A percentile compares a stretch with the other conserved stretches of the same genome.
Conservation (phyloP, 2,329 filamentous ascomycete genomes). For the Sporothrix pallida region DNA sequence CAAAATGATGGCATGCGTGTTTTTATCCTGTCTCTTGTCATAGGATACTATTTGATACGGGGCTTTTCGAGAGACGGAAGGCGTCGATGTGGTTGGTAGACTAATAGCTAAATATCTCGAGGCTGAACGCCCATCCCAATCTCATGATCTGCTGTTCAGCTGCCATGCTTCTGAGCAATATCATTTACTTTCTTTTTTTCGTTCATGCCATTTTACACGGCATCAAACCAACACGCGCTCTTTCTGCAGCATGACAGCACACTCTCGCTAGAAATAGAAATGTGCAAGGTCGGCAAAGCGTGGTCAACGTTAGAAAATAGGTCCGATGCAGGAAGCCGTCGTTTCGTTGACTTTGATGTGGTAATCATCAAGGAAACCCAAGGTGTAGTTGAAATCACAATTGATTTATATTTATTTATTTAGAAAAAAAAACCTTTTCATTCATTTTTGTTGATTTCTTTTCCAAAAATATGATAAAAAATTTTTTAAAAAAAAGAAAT, state of each 20-base stretch:
- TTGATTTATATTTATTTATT: not conserved
- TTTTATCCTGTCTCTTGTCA: not conserved
- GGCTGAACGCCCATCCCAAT: conserved; percentile 15
- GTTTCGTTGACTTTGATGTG: not conserved
- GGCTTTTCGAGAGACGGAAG: not conserved
- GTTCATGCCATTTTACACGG: not conserved
- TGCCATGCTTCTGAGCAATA: not conserved
- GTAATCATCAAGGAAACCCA: too few species aligned
- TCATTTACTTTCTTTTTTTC: not conserved
- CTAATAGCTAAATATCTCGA: not conserved
- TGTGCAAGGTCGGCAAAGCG: not conserved
- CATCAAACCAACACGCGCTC: too few species aligned
- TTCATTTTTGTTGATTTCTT: too few species aligned
- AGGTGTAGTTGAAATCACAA: too few species aligned
- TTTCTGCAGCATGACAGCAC: too few species aligned
- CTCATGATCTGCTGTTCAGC: not conserved
- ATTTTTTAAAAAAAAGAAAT: too few species aligned
- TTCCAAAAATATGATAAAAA: too few species aligned
- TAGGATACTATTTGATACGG: not conserved
- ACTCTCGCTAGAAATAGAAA: not conserved
- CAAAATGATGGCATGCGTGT: not conserved
- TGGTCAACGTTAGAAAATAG: not conserved
- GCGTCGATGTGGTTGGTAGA: not conserved
- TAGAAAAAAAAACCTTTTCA: too few species aligned
- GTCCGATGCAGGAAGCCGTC: conserved; percentile 11